Base-by-base conservation (phyloP, 306 rosid species). In the Prunus padus region DNA sequence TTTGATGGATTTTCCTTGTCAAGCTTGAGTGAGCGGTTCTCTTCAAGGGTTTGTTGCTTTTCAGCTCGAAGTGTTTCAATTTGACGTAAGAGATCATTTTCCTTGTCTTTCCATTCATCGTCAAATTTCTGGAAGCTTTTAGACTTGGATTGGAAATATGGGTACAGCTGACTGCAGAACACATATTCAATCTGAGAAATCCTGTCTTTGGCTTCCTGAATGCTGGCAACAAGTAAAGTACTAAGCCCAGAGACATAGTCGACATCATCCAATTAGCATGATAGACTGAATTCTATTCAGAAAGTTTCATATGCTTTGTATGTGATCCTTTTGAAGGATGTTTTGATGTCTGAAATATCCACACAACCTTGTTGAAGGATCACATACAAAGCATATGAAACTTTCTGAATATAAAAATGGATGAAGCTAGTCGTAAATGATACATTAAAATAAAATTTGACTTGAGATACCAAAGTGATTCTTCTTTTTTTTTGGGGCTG, bases 191-290 rank as follows among this genome's bases (percentile, higher is more conserved):
- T 85, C 77, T 95, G 97, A 2, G 91, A 82, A 66, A 92, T 87
- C 50, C 89, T 80, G 73, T 95, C 93, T 56, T 83, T 95, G 55
- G 93, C 85, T 70, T 95, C 98, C 77, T 92, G 96, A 73, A 95
- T 87, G 2, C 97, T 87, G 0, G 97, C 98, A 52, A 95, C 97
- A 67, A 95, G 81, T 60, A 92, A 59, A 14, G 97, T 90, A 82
- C 97, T 89, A 55, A 92, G 92, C 70, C 86, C 81, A 14, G 91
- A 84, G 23, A 90, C 73, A 67, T 74, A 28, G 47, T 85, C 85
- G 6, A 77, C 79, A 20, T 81, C 91, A 18, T 75, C 86, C 75
- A 18, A 37, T 54, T 57, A n/a, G n/a, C n/a, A n/a, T n/a, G n/a
- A n/a, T n/a, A n/a, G n/a, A n/a, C n/a, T n/a, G n/a, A n/a, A n/a